These are phyloP conservation scores for Dactylellina drechsleri DNA, from an alignment of 2,329 filamentous ascomycete genomes.

Conservation along the genomic window DNA sequence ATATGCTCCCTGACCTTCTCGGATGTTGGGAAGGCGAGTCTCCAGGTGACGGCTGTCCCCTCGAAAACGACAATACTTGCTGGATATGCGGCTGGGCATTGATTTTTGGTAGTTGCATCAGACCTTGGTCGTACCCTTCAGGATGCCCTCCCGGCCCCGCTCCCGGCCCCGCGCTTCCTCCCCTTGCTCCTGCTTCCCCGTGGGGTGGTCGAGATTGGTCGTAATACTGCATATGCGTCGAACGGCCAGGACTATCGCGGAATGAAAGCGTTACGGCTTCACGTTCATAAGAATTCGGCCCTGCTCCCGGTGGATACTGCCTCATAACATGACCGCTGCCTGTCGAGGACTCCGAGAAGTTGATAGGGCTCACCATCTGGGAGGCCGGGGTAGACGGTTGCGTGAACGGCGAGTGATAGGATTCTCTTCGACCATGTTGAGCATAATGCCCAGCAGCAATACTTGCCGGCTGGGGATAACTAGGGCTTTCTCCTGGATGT, in stretches of 20 bases:
- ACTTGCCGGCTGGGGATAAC: constrained; percentile 23
- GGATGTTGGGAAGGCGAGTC: constrained; percentile 49
- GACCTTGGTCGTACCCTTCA: constrained; percentile 33
- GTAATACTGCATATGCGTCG: constrained; percentile 35
- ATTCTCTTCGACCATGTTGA: constrained; percentile 44
- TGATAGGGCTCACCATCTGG: constrained; percentile 44
- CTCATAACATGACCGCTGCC: constrained; percentile 39
- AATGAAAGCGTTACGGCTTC: constrained; percentile 37
- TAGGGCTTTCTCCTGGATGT: constrained; percentile 36
- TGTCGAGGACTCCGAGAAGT: constrained; percentile 35
- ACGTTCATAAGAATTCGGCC: constrained; percentile 12
- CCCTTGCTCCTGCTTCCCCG: background rate
- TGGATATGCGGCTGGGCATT: constrained; percentile 56
- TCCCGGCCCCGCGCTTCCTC: no score
- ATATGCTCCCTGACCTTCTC: constrained; percentile 49
- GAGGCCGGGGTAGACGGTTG: constrained; percentile 52
- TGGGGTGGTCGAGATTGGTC: constrained; percentile 28
- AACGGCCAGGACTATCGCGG: constrained; percentile 39
- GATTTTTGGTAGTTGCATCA: constrained; percentile 51
- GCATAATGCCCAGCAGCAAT: constrained; percentile 38
- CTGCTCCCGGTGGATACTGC: constrained; percentile 25
- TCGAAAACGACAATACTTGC: constrained; percentile 57
- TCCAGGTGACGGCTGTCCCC: constrained; percentile 56
- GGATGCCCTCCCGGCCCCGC: constrained; percentile 7
- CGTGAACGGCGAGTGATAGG: constrained; percentile 45